phyloP scores from a whole-genome alignment of 441 rosid species.

The Syzygium syzygioides region DNA sequence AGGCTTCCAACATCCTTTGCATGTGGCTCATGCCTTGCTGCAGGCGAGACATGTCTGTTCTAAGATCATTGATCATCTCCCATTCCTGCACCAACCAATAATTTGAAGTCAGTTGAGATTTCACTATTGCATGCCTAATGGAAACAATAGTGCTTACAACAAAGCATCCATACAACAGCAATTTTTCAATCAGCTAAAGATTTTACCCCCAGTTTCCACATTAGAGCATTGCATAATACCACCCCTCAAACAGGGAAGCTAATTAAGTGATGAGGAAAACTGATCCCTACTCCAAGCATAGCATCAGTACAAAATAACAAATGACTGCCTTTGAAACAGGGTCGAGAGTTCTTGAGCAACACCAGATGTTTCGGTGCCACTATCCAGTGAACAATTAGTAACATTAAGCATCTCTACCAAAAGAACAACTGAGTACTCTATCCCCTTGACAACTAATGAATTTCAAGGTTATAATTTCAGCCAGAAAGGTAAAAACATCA shows the following conservation, averaged over 20 bases:
- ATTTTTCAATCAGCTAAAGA: not conserved
- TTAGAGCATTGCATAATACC: not conserved
- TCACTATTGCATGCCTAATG: not conserved
- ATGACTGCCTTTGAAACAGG: not conserved
- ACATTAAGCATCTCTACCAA: not conserved
- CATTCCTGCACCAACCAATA: slow-evolving; percentile 58
- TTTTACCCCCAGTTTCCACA: not conserved
- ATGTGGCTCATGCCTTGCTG: slow-evolving; percentile 98
- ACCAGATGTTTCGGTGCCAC: not conserved
- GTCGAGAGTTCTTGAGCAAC: not conserved
- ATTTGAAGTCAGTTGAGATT: slow-evolving; percentile 11
- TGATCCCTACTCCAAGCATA: not conserved
- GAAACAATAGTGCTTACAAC: not conserved
- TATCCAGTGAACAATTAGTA: not conserved
- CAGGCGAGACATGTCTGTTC: slow-evolving; percentile 86
- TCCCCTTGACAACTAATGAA: not conserved
- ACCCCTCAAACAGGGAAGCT: not conserved
- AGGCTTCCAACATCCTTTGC: slow-evolving; percentile 97
- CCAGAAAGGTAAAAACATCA: not conserved
- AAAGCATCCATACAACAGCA: not conserved
- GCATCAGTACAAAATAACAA: not conserved
- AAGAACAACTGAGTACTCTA: not conserved
- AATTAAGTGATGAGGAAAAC: not conserved
- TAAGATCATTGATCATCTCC: slow-evolving; percentile 87
- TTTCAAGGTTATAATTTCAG: not conserved